Conservation (phyloP, 1,139 yeast genomes). For the Pichia sp. region DNA sequence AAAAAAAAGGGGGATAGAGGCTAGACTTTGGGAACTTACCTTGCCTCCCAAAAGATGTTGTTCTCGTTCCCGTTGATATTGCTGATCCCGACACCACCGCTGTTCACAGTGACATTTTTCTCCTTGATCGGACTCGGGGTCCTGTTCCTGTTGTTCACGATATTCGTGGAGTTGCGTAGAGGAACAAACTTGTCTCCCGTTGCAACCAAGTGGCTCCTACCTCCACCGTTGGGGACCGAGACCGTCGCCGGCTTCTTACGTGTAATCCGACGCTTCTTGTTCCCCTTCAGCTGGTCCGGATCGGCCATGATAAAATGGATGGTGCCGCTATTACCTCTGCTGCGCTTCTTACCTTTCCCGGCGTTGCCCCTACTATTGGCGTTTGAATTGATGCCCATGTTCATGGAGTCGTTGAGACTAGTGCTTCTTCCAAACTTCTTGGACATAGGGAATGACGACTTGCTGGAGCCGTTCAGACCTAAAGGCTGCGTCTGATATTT, state of each 20-base stretch:
- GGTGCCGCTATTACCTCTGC: neutral
- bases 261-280: slow-evolving; percentile 10
- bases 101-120: neutral
- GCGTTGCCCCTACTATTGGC: neutral
- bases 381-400: neutral
- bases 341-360: slow-evolving; percentile 5
- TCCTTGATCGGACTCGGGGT: slow-evolving; percentile 4
- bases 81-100: neutral
- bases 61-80: slow-evolving; percentile 5
- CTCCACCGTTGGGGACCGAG: too few species aligned
- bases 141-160: slow-evolving; percentile 9
- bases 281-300: slow-evolving; percentile 16
- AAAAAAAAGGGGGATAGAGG: neutral
- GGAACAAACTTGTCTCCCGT: slow-evolving; percentile 1
- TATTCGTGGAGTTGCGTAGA: slow-evolving; percentile 21
- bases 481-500: slow-evolving; percentile 9
- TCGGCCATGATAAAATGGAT: slow-evolving; percentile 22
- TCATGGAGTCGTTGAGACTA: slow-evolving; percentile 7
- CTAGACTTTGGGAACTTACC: neutral
- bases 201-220: neutral
- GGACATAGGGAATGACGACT: neutral
- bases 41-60: slow-evolving; percentile 11
- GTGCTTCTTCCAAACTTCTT: slow-evolving; percentile 9
- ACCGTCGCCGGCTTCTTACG: neutral
- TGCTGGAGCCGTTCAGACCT: neutral